These are phyloP conservation scores for Earliella scabrosa DNA, from an alignment of 1,284 basidiomycete species.

Conservation along the genomic window DNA sequence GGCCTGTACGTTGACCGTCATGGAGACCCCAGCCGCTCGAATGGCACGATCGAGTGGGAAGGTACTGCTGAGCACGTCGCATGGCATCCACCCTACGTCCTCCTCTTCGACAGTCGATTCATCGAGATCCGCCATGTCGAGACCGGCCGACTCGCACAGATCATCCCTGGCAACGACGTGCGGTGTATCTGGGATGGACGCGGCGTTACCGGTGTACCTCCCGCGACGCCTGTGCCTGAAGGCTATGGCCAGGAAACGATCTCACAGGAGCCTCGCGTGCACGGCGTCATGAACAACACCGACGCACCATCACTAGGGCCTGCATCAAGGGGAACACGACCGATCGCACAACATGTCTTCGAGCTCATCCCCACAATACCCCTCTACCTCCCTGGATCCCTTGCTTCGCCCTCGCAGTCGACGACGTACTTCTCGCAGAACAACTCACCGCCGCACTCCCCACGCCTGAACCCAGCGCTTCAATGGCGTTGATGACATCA, in stretches of 20 bases:
- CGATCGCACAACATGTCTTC: constrained; percentile 76
- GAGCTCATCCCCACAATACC: constrained; percentile 81
- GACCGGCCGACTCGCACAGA: constrained; percentile 87
- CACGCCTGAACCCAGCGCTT: constrained; percentile 41
- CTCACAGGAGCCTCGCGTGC: constrained; percentile 73
- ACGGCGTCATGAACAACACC: constrained; percentile 71
- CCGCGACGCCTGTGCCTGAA: constrained; percentile 44
- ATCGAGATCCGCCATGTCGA: constrained; percentile 91
- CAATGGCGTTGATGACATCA: constrained; percentile 31
- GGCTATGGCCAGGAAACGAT: constrained; percentile 47
- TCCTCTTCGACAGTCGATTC: constrained; percentile 91
- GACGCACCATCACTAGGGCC: constrained; percentile 47
- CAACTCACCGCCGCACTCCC: constrained; percentile 60
- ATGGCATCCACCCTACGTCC: constrained; percentile 87
- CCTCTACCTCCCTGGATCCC: constrained; percentile 61
- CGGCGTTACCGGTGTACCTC: constrained; percentile 48
- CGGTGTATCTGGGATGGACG: constrained; percentile 89
- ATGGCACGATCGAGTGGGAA: constrained; percentile 92
- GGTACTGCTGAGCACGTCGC: constrained; percentile 88
- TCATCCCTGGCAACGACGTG: constrained; percentile 83
- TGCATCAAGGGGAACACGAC: constrained; percentile 36
- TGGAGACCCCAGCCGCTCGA: constrained; percentile 78
- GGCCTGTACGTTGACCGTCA: constrained; percentile 91
- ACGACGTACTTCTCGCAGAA: constrained; percentile 64
- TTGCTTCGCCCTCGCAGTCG: constrained; percentile 65